Percentiles rank a stretch among this genome's conserved stretches.
Conservation (phyloP, 1,284 basidiomycete species). For the Tetrapyrgos nigripes region DNA sequence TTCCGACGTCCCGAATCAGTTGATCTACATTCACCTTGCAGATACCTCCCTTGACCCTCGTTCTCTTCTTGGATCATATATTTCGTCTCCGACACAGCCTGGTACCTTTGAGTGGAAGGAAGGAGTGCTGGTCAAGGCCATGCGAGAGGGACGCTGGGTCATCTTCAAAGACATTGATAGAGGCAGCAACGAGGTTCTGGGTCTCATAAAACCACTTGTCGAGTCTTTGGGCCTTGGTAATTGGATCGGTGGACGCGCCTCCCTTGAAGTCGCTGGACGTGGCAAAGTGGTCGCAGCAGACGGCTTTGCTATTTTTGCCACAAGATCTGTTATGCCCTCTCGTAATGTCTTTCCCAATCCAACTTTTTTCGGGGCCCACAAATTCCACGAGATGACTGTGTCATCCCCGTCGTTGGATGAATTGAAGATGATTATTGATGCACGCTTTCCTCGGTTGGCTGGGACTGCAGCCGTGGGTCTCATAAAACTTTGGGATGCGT, state of each 20-base stretch:
- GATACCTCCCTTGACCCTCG: conserved; percentile 96
- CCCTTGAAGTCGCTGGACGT: conserved; percentile 73
- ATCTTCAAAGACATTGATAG: conserved; percentile 94
- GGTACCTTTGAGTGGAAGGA: conserved; percentile 98
- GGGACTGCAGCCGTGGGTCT: conserved; percentile 53
- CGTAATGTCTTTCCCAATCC: conserved; percentile 54
- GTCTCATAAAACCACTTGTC: conserved; percentile 82
- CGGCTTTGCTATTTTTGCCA: conserved; percentile 83
- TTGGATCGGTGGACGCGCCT: conserved; percentile 78
- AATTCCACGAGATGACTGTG: conserved; percentile 78
- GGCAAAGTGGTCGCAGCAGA: conserved; percentile 75
- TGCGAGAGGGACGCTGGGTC: conserved; percentile 93
- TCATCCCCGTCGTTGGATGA: conserved; percentile 69
- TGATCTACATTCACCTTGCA: conserved; percentile 89
- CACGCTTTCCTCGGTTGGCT: conserved; percentile 69
- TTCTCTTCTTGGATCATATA: conserved; percentile 91
- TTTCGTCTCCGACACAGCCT: conserved; percentile 85
- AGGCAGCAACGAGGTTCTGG: conserved; percentile 87
- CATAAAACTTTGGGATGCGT: conserved; percentile 68
- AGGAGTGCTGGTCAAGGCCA: conserved; percentile 90
- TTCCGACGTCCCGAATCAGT: conserved; percentile 62
- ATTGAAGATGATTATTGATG: conserved; percentile 70
- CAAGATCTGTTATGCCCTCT: conserved; percentile 64
- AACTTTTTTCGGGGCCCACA: conserved; percentile 83
- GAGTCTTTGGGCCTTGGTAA: conserved; percentile 81